Conservation (phyloP, 495 filamentous ascomycete species). For the Penicillium soppii region DNA sequence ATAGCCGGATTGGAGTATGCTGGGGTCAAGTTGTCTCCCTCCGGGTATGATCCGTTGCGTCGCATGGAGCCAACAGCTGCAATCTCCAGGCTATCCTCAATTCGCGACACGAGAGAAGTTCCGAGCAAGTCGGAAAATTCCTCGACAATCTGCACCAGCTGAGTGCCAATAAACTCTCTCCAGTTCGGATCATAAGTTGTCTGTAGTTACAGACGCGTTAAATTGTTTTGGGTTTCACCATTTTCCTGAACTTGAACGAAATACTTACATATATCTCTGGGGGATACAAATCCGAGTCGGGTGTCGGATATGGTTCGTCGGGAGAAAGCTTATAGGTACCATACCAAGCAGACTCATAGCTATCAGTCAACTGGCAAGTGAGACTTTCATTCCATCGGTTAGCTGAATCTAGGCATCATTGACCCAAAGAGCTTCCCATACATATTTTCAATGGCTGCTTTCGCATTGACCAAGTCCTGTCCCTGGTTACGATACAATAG, state of each 20-base stretch:
- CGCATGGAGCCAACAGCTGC: slow-evolving; percentile 30
- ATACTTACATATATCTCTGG: slow-evolving; percentile 26
- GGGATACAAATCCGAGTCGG: slow-evolving; percentile 24
- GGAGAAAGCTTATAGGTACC: slow-evolving; percentile 30
- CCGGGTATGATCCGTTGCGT: slow-evolving; percentile 22
- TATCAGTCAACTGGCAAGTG: slow-evolving; percentile 21
- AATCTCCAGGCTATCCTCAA: slow-evolving; percentile 26
- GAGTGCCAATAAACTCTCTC: slow-evolving; percentile 30
- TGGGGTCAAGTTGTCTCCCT: slow-evolving; percentile 28
- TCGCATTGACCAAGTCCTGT: slow-evolving; percentile 25
- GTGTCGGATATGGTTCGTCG: slow-evolving; percentile 28
- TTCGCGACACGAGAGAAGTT: slow-evolving; percentile 13
- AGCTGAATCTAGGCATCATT: neutral
- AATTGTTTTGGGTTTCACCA: neutral
- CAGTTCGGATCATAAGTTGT: slow-evolving; percentile 30
- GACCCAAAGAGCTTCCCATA: slow-evolving; percentile 3
- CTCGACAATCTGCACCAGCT: slow-evolving; percentile 31
- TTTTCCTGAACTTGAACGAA: neutral
- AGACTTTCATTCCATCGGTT: slow-evolving; percentile 5
- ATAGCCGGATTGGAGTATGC: slow-evolving; percentile 27
- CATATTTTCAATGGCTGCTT: slow-evolving; percentile 27
- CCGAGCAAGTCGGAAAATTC: slow-evolving; percentile 28
- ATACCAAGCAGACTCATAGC: slow-evolving; percentile 27
- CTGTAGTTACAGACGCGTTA: slow-evolving; percentile 8
- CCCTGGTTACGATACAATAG: slow-evolving; percentile 28